phyloP scores from a whole-genome alignment of 768 basidiomycete species.

The Dentipellis fragilis region DNA sequence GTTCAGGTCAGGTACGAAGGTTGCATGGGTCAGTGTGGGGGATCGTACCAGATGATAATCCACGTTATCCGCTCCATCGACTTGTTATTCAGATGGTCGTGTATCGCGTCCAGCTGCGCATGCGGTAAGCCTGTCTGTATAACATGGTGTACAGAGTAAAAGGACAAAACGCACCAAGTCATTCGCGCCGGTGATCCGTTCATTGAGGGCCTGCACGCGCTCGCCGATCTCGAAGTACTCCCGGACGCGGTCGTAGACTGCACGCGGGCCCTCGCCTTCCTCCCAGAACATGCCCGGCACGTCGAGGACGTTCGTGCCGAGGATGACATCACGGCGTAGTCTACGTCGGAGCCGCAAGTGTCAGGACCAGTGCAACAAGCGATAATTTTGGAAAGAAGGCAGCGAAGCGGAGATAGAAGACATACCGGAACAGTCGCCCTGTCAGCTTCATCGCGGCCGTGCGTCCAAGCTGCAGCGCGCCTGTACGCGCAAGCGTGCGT shows the following conservation, averaged over 20 bases:
- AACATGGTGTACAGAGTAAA: neutral
- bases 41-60: constrained; percentile 55
- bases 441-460: constrained; percentile 82
- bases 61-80: constrained; percentile 89
- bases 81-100: constrained; percentile 83
- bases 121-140: neutral
- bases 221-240: constrained; percentile 91
- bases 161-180: constrained; percentile 57
- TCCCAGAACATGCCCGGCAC: constrained; percentile 93
- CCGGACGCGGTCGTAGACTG: constrained; percentile 83
- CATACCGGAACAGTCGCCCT: constrained; percentile 26
- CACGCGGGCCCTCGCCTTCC: constrained; percentile 57
- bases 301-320: constrained; percentile 89
- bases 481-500: constrained; percentile 68
- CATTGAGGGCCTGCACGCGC: constrained; percentile 78
- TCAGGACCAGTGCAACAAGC: constrained; percentile 45
- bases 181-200: constrained; percentile 77
- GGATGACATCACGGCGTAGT: constrained; percentile 78
- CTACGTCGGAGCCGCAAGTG: constrained; percentile 13
- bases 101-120: constrained; percentile 74
- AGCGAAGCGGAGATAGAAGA: neutral
- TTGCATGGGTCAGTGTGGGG: too few relatives aligned
- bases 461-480: constrained; percentile 64
- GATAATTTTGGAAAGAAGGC: neutral
- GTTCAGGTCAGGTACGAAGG: constrained; percentile 12